Evolutionary conservation across 2,329 filamentous ascomycete genomes (phyloP), one percentile per base, ranked within the genome.

Genomic region (Diaporthe ilicicola): DNA sequence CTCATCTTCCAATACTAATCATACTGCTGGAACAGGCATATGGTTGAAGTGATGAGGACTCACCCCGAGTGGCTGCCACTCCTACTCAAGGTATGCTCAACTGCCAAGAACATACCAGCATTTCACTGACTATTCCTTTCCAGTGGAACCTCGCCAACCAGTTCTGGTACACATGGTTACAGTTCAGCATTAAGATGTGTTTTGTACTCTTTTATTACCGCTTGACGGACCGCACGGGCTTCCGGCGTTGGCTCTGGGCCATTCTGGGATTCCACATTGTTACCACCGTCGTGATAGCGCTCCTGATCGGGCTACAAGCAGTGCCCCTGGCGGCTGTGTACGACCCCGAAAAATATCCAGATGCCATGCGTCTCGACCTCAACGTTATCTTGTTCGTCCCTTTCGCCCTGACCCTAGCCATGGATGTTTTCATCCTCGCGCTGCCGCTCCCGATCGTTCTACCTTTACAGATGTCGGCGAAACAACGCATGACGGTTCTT

Each of bases 361-460:
- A 37, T 13, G 51, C 51, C 0, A 22, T 12, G 12, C 8, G 51
- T 13, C 32, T 55, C 19, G 51, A 55, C 29, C 51, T 55, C 51
- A 8, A 19, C 10, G 51, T 55, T 15, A 55, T 55, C 8, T 55
- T 55, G 29, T 55, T 34, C 13, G 51, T 37, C 9, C 32, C 29
- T 4, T 55, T 22, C 19, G 29, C 51, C n/a, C 51, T 55, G 12
- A 55, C 51, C 8, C 51, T 55, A 27, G 51, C 51, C n/a, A 55
- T 29, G 32, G 51, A 55, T 15, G 4, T 55, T 8, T 55, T 67
- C 76, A 76, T 80, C 19, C 68, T 79, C 13, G 54, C 79, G 15
- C 74, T 78, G 1, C 79, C 79, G 2, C 72, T 77, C 74, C 86
- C 83, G 6, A 83, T 84, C 1, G 78, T 83, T 69, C 85, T 82